Base-by-base conservation (phyloP, 108 stramenopile genomes). In the Conticribra weissflogii region DNA sequence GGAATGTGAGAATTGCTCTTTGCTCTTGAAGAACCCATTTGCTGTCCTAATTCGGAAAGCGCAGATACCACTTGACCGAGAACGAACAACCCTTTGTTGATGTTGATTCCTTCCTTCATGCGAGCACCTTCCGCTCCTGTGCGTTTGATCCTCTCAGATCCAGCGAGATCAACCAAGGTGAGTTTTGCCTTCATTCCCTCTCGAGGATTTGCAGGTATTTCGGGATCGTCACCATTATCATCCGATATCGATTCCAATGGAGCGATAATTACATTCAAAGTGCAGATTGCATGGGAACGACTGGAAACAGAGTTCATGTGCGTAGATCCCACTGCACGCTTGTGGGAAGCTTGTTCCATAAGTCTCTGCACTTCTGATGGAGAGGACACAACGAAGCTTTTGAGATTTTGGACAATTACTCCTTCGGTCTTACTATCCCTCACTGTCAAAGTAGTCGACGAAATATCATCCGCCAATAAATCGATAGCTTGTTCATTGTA, bases 51-150 rank as follows among this genome's bases (percentile, higher is more conserved):
- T 30, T 65, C 64, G 0, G 64, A 97, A 4, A 99, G 71, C 0
- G 97, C 97, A 33, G 97, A 97, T 72, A 99, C 98, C 46, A 96
- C 96, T 68, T 99, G 98, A 12, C 97, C 99, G 45, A 99, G 70
- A 19, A 98, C 96, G 17, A 99, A 82, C 54, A 99, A 61, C 0
- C 94, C 93, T 54, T 97, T 88, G 66, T 98, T 99, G 81, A 99
- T 99, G 69, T 97, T 94, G 22, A 97, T 97, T 0, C 97, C 98
- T 70, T 99, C 98, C 52, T 84, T 91, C 58, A 99, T 68, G 31
- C 97, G 77, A 36, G 83, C 81, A 1, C 97, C 98, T 57, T 79
- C 63, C 3, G 89, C 86, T 63, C 86, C 81, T 0, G 90, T 96
- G 59, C 85, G 70, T 59, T 94, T 94, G 52, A 80, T 83, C 54